Base-by-base conservation (phyloP, 1,139 yeast species). In the Pichia sp. region DNA sequence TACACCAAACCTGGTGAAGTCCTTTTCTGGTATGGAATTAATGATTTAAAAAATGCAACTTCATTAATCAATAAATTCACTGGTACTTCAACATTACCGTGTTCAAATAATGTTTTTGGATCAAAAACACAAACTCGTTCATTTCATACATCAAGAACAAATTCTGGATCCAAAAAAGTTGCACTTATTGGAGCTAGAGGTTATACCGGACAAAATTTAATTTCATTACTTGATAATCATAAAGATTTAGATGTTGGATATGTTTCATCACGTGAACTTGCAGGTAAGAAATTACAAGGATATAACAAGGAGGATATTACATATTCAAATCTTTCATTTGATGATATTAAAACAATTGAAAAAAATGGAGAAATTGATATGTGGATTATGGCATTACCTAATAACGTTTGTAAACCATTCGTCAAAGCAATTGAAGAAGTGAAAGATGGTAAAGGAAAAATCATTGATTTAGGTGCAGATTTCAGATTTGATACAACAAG, bases 351-450 rank as follows among this genome's bases (percentile, higher is more conserved):
- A 65, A 73, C 76, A 59, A 74, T 93, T 58, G 99, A 91, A 70
- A 79, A 81, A 60, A 74, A 81, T 45, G 81, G 83, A 46, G 88
- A 81, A 51, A 88, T 93, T 52, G 99, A 95, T 64, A 84, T 91
- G 53, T 93, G 99, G 99, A 96, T 95, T 41, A 93, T 95, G 99
- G 99, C 99, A 2, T 78, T 95, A 64, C 99, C 99, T 58, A 93
- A 93, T 67, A 97, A 97, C 51, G 97, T 93, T 46, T 93, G 98
- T 73, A 87, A 87, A 72, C 98, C 99, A 52, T 91, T 93, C 72
- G 98, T 93, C 42, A 90, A 88, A 42, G 96, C 98, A 22, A 88
- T 93, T 64, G 93, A 87, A 63, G 74, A 83, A 22, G 87, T 83
- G 29, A 66, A 70, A 25, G 66, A 68, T 31, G 73, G 79, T 44